Base-by-base conservation (phyloP, 2,329 filamentous ascomycete species). In the Ophiocordyceps polyrhachis-furcata region DNA sequence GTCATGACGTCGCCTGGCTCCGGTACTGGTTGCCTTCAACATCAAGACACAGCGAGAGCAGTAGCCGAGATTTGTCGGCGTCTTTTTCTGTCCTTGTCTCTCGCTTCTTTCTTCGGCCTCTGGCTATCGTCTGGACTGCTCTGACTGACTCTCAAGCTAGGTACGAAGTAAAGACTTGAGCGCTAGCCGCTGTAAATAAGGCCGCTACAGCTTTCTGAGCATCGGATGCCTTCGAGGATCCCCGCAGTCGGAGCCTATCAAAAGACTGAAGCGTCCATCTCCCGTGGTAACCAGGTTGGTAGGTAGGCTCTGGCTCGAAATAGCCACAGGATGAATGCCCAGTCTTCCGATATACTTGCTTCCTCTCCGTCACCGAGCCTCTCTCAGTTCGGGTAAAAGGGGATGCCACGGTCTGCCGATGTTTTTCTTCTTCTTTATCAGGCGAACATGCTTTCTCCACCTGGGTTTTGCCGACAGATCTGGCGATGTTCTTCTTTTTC, bases 111-210 rank as follows among this genome's bases (percentile, higher is more conserved):
- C 64, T 44, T 46, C 65, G 60, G 66, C 62, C 68, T 79, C 74
- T 81, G 29, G 79, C 80, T 83, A 83, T 77, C 77, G 73, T 78
- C 73, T 75, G 76, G 75, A 56, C 56, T 62, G 43, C 45, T 58
- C 53, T 58, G 56, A 57, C 57, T 61, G 57, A 15, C 15, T 59
- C 52, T 61, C 62, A 63, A 63, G 63, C 78, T 83, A 82, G 74
- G 73, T 75, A 74, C 73, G 73, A 74, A 74, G 71, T 76, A 67
- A 66, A 23, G 38, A 66, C 64, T 69, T 63, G 68, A 69, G 70
- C 69, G 70, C 71, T 74, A 74, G 67, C 67, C 69, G 70, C 71
- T 69, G 65, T 66, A 61, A 66, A 62, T 65, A 64, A 64, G 47
- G 49, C 48, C 66, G 68, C 65, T 72, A 71, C 67, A 70, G 68